Base-by-base conservation (phyloP, 1,284 basidiomycete species). In the Malassezia obtusa region DNA sequence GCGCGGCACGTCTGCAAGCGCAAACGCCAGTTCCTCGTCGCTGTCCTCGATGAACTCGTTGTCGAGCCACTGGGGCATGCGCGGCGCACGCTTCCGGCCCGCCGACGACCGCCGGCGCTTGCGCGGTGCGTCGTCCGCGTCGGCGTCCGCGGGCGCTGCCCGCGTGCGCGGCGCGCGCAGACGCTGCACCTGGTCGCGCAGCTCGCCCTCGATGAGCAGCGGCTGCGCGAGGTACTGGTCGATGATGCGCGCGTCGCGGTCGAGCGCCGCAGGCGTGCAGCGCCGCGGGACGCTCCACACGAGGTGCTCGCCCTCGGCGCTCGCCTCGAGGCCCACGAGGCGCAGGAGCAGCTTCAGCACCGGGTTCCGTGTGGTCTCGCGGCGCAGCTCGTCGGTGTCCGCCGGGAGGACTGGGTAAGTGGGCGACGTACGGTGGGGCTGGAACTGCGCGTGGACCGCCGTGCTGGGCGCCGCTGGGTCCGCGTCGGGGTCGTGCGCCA, bases 291-390 rank as follows among this genome's bases (percentile, higher is more conserved):
- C 60, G n/a, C 39, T 49, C 71, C 71, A 73, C 3, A 15, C 21
- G 26, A 12, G 22, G 30, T 24, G 8, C 21, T 47, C 26, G 6
- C 8, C 32, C 15, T 46, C 43, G 36, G 15, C 36, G 26, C 45
- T 50, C 3, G 64, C 57, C 41, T 67, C 50, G 14, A 72, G 45
- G 22, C 64, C 67, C 0, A 65, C 60, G 11, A 72, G 59, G 17
- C 68, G 66, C 49, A 66, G 68, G 3, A 73, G 61, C 25, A 73
- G 52, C 56, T 71, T 71, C 50, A 70, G 58, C 41, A 62, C 62
- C 0, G 69, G 66, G 32, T 63, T 37, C 21, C 52, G 41, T 26
- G 64, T 64, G 4, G 62, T 63, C 22, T 70, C 68, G 3, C 40
- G 40, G 32, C 50, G 57, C 35, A 71, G 53, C 38, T 64, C 57